Percentiles rank a stretch among this genome's conserved stretches.
Conservation (phyloP, 2,329 filamentous ascomycete species). For the Zymoseptoria crescenta region DNA sequence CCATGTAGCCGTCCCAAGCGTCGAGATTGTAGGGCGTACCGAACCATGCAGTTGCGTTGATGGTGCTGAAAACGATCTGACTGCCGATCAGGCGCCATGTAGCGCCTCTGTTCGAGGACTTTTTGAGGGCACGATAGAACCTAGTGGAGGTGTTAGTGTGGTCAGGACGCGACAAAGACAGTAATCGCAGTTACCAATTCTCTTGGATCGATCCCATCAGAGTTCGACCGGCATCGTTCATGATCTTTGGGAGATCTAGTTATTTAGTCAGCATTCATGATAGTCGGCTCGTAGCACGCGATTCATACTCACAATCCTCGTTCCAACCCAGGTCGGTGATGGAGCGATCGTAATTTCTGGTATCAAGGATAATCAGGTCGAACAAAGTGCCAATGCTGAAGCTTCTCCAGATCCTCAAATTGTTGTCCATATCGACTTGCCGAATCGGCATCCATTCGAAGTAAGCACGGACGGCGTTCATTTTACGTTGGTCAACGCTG, state of each 20-base stretch:
- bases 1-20: conserved; percentile 56
- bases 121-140: conserved; percentile 45
- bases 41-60: conserved; percentile 38
- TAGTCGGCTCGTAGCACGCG: background rate
- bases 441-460: conserved; percentile 40
- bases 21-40: conserved; percentile 44
- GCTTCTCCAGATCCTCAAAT: conserved; percentile 36
- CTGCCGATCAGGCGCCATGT: conserved; percentile 63
- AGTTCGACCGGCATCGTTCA: conserved; percentile 23
- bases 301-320: conserved; percentile 3
- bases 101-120: conserved; percentile 49
- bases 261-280: background rate
- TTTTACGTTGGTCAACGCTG: conserved; percentile 38
- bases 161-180: background rate
- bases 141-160: background rate
- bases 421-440: conserved; percentile 39
- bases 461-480: conserved; percentile 38
- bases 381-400: conserved; percentile 37
- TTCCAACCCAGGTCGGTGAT: conserved; percentile 33
- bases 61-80: conserved; percentile 57
- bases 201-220: conserved; percentile 23
- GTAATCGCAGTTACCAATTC: conserved; percentile 27
- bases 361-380: conserved; percentile 39
- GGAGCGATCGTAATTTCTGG: conserved; percentile 34
- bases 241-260: conserved; percentile 16